Percentiles rank a stretch among this genome's conserved stretches.
Conservation (phyloP, 177 flowering plant species). For the Tripterygium wilfordii region DNA sequence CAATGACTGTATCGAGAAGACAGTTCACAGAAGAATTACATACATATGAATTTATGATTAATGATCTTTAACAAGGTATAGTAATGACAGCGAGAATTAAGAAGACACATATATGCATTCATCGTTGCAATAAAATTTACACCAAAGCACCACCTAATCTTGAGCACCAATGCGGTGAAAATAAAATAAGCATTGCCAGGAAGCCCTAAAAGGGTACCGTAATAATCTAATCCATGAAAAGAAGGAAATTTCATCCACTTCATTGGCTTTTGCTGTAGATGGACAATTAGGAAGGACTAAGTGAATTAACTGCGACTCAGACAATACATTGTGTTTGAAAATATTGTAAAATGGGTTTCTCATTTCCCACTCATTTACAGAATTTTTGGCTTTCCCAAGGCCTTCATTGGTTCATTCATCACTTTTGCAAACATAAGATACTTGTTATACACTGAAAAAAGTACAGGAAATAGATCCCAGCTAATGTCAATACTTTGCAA, state of each 20-base stretch:
- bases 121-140: no score
- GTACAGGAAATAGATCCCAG: no score
- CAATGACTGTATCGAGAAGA: constrained; percentile 70
- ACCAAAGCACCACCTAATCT: no score
- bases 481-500: no score
- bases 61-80: neutral
- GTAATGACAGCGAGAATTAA: no score
- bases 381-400: no score
- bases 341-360: neutral
- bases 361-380: no score
- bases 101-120: no score
- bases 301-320: neutral
- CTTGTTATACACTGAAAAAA: no score
- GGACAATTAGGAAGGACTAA: neutral
- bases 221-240: neutral
- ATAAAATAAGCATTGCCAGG: neutral
- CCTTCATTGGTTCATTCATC: no score
- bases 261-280: neutral
- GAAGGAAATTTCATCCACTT: neutral
- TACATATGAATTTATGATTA: neutral
- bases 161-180: no score
- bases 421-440: no score
- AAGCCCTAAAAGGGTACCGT: neutral
- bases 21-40: neutral
- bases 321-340: neutral